phyloP scores from a whole-genome alignment of 2,329 filamentous ascomycete genomes.

The Aspergillus sp. region DNA sequence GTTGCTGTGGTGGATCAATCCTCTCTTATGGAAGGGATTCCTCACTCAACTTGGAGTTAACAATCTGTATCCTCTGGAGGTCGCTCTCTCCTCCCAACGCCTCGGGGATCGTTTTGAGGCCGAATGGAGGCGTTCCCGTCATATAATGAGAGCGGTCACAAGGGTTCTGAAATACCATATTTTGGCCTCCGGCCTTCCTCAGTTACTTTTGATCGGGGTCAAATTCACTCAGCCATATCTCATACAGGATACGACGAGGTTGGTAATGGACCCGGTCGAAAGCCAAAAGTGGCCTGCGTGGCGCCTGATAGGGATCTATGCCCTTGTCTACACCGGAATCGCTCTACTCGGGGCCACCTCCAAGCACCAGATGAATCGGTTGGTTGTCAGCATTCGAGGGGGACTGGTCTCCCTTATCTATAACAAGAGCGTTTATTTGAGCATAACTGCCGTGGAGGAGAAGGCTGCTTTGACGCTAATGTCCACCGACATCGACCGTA shows the following conservation, averaged over 20 bases:
- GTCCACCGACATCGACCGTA: slow-evolving; percentile 3
- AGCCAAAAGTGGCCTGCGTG: not conserved
- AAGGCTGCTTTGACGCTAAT: slow-evolving; percentile 2
- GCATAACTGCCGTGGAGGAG: not conserved
- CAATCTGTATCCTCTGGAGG: not conserved
- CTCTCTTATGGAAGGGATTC: not conserved
- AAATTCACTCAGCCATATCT: slow-evolving; percentile 3
- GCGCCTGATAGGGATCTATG: not conserved
- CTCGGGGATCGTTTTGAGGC: not conserved
- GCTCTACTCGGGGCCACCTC: not conserved
- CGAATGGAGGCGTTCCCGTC: not conserved
- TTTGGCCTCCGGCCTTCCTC: not conserved
- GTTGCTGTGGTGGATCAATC: not conserved
- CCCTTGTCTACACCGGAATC: not conserved
- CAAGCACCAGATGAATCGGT: not conserved
- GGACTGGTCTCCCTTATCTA: slow-evolving; percentile 1
- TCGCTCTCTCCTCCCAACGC: not conserved
- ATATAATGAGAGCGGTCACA: not conserved
- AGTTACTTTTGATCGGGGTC: not conserved
- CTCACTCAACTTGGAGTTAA: not conserved
- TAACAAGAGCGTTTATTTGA: not conserved
- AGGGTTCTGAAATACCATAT: not conserved
- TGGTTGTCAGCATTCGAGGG: not conserved
- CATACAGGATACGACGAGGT: not conserved
- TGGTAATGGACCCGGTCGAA: not conserved